These are phyloP conservation scores for Vigna radiata DNA, from an alignment of 306 rosid species.

Conservation along the genomic window DNA sequence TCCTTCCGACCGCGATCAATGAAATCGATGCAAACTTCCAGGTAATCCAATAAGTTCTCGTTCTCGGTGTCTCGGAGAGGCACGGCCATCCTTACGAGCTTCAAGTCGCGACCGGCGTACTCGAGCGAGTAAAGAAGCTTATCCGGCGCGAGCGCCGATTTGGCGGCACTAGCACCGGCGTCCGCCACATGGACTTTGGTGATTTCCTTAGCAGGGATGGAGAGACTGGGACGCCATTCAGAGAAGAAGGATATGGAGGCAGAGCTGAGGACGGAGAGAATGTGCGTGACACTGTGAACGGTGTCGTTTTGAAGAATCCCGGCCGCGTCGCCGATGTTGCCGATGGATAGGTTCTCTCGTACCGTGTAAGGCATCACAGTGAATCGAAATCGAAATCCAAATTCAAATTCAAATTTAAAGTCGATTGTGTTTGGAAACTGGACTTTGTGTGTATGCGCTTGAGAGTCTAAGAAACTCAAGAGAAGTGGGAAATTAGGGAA, in stretches of 20 bases:
- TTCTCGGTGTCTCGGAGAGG: slow-evolving; percentile 84
- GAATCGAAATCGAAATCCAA: background rate
- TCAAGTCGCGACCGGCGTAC: slow-evolving; percentile 80
- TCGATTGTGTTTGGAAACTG: background rate
- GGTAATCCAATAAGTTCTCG: slow-evolving; percentile 78
- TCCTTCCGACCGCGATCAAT: slow-evolving; percentile 76
- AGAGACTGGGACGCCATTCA: slow-evolving; percentile 65
- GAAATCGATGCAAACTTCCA: slow-evolving; percentile 84
- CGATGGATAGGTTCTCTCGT: slow-evolving; percentile 80
- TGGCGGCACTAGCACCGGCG: slow-evolving; percentile 42
- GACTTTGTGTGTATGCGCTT: background rate
- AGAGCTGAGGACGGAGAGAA: slow-evolving; percentile 86
- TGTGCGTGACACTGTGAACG: slow-evolving; percentile 59
- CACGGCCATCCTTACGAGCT: slow-evolving; percentile 86
- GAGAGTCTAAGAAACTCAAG: background rate
- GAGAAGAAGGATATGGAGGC: slow-evolving; percentile 82
- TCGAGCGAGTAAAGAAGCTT: slow-evolving; percentile 77
- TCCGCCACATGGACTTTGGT: slow-evolving; percentile 55
- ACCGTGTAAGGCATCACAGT: slow-evolving; percentile 76
- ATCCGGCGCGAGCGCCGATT: slow-evolving; percentile 58
- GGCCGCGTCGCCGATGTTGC: slow-evolving; percentile 81
- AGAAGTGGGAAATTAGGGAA: background rate
- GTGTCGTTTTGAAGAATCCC: slow-evolving; percentile 67
- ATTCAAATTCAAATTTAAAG: background rate
- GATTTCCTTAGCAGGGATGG: slow-evolving; percentile 71